Evolutionary conservation across 2,329 filamentous ascomycete species (phyloP).

Genomic region (Penicillium sp.): DNA sequence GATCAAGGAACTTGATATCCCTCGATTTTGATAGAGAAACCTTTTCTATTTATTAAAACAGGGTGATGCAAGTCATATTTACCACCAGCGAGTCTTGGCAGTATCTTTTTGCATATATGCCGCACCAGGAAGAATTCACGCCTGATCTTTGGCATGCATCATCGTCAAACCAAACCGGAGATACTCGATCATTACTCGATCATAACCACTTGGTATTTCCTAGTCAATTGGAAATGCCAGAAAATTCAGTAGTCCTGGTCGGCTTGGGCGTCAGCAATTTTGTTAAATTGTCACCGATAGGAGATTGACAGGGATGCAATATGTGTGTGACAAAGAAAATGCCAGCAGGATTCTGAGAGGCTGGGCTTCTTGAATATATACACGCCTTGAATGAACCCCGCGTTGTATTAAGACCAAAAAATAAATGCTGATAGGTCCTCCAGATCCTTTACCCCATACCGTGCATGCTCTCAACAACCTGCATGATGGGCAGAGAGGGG

Average conservation of each 20-base stretch:
- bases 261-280: background rate
- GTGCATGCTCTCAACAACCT: background rate
- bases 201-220: background rate
- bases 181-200: background rate
- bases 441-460: background rate
- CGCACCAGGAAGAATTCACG: background rate
- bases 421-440: background rate
- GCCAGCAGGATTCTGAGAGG: constrained; percentile 1
- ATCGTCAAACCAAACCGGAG: background rate
- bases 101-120: background rate
- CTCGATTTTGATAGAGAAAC: background rate
- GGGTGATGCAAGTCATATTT: constrained; percentile 4
- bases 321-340: constrained; percentile 5
- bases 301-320: background rate
- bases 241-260: background rate
- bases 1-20: background rate
- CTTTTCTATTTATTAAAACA: background rate
- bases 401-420: background rate
- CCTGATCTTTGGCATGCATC: constrained; percentile 3
- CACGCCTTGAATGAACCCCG: background rate
- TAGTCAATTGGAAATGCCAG: background rate
- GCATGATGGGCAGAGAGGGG: constrained; percentile 5
- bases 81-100: background rate
- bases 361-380: constrained; percentile 6
- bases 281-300: background rate